Conservation (phyloP, 176 grass and related monocot genomes). For the Juncus effusus region DNA sequence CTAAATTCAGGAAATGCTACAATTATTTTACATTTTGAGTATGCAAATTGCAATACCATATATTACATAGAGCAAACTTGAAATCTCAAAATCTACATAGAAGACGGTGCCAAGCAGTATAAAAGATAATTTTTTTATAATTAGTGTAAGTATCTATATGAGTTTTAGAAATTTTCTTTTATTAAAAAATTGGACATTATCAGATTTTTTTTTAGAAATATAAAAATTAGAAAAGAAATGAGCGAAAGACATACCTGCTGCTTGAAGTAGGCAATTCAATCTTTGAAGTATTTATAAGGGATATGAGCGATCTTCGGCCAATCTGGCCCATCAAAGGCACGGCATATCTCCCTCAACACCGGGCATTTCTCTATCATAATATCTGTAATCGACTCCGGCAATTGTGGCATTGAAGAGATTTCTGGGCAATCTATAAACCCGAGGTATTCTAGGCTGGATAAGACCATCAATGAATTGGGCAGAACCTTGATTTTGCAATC, state of each 20-base stretch:
- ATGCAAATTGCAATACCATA: no score
- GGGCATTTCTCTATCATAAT: background rate
- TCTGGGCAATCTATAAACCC: background rate
- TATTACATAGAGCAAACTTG: no score
- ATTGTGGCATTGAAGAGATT: background rate
- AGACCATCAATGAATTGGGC: background rate
- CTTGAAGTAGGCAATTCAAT: no score
- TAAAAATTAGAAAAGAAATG: background rate
- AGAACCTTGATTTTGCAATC: background rate
- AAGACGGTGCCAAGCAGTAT: no score
- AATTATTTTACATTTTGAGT: no score
- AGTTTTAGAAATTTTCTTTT: no score
- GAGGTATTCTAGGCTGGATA: background rate
- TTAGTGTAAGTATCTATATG: background rate
- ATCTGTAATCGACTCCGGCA: background rate
- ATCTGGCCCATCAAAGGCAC: background rate
- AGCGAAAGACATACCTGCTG: background rate
- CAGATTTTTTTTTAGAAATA: no score
- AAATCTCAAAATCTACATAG: no score
- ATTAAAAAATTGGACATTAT: no score
- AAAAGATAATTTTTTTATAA: background rate
- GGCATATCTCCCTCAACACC: background rate
- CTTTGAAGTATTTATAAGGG: no score
- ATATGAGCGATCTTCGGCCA: constrained; percentile 1
- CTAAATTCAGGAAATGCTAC: no score